Evolutionary conservation across 73 alveolate genomes (phyloP), one percentile per base, ranked within the genome.

Genomic region (Durusdinium trenchii): DNA sequence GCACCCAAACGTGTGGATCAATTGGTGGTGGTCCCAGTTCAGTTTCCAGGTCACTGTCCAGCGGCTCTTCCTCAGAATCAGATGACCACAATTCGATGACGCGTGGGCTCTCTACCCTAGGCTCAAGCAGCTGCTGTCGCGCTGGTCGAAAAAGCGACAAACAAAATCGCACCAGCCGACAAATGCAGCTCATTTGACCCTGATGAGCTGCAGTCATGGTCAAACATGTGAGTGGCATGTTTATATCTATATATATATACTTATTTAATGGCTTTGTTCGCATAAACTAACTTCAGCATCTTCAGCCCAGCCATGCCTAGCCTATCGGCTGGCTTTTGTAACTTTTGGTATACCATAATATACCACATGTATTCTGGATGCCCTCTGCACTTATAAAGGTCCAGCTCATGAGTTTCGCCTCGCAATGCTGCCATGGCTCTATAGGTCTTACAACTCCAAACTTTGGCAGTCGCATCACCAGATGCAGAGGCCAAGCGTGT

Each of bases 401-500:
- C 28, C 64, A 54, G 28, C 64, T 9, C 20, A 20, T 12, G 64
- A 54, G 28, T 54, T 54, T 9, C 64, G 20, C 28, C 28, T 20
- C 64, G 64, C 64, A 54, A 54, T 54, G 64, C 64, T 20, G 30
- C 47, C 91, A n/a, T 35, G 92, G 36, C 46, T 23, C 96, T 30
- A 71, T 30, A 47, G 71, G 71, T 89, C 73, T 89, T 40, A 67
- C 57, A 26, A 46, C 57, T 69, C 98, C 98, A 91, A 46, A 91
- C 61, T n/a, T 69, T 91, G 42, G 85, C 98, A 1, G 98, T 91
- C n/a, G 50, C 78, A 28, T 91, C 98, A 3, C 89, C 98, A 2
- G 98, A 91, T 62, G 89, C 71, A 20, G 89, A 69, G 57, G 98
- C 98, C 54, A 91, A 71, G 45, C 57, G 95, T 45, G 45, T 54